A percentile compares a stretch with the other conserved stretches of the same genome.
Evolutionary conservation across 2,329 filamentous ascomycete genomes (phyloP).

Genomic region (Sarocladium brachiariae): DNA sequence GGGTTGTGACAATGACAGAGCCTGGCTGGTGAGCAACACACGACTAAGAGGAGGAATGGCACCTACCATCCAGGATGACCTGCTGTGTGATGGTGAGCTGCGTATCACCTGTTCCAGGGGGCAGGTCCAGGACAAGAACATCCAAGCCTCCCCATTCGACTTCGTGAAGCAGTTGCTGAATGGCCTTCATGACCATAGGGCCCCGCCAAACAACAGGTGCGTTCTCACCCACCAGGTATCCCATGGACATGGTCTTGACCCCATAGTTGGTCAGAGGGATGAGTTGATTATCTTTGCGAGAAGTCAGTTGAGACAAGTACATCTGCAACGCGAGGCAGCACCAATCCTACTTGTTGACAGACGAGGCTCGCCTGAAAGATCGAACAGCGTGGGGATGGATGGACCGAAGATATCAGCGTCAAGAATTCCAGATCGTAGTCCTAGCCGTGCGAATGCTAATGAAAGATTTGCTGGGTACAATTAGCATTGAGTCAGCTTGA

Average conservation of each 20-base stretch:
- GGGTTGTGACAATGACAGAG: constrained; percentile 83
- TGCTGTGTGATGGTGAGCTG: constrained; percentile 97
- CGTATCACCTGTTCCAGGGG: constrained; percentile 90
- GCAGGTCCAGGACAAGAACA: constrained; percentile 81
- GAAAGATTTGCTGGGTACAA: constrained; percentile 64
- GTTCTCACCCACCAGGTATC: constrained; percentile 74
- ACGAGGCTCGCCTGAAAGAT: constrained; percentile 71
- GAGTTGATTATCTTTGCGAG: constrained; percentile 59
- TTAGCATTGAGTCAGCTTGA: no score
- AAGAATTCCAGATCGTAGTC: constrained; percentile 77
- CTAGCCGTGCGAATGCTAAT: constrained; percentile 74
- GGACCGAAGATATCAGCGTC: constrained; percentile 97
- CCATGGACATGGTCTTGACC: constrained; percentile 98
- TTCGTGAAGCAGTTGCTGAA: constrained; percentile 91
- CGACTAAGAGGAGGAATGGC: background rate
- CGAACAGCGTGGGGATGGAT: constrained; percentile 83
- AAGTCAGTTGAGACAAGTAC: background rate
- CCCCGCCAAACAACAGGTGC: constrained; percentile 92
- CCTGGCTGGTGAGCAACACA: constrained; percentile 34
- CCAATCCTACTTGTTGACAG: constrained; percentile 53
- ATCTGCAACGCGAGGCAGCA: background rate
- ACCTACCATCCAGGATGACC: constrained; percentile 71
- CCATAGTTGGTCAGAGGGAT: constrained; percentile 90
- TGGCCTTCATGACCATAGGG: constrained; percentile 94
- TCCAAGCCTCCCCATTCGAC: constrained; percentile 91